Evolutionary conservation across 2,329 filamentous ascomycete genomes (phyloP).

Genomic region (Tolypocladium endophyticum): DNA sequence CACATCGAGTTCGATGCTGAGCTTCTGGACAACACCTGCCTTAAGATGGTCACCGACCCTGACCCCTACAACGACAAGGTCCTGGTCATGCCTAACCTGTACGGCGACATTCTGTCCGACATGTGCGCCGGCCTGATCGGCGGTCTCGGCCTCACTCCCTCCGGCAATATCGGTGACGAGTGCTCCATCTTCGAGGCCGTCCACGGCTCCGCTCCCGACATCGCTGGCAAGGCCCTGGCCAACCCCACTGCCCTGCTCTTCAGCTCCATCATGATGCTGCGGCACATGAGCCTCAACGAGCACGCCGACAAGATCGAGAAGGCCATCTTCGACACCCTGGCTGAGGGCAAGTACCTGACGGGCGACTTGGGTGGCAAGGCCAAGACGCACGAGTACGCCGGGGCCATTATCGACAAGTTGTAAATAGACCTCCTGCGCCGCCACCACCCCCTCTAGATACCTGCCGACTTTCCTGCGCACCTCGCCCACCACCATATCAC

Average conservation of each 20-base stretch:
- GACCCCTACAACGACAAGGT: slow-evolving; percentile 98
- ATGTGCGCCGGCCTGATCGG: slow-evolving; percentile 99
- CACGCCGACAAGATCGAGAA: slow-evolving; percentile 84
- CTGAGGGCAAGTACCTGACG: slow-evolving; percentile 92
- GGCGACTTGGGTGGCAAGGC: slow-evolving; percentile 93
- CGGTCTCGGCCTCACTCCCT: slow-evolving; percentile 92
- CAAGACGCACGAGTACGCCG: slow-evolving; percentile 90
- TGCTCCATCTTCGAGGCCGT: slow-evolving; percentile 99
- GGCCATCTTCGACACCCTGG: slow-evolving; percentile 89
- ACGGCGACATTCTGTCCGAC: slow-evolving; percentile 98
- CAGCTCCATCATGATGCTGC: slow-evolving; percentile 98
- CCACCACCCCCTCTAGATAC: background rate
- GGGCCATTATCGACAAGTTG: slow-evolving; percentile 71
- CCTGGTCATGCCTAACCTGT: slow-evolving; percentile 94
- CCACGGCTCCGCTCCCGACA: slow-evolving; percentile 93
- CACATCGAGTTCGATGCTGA: slow-evolving; percentile 94
- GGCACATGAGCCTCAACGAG: slow-evolving; percentile 86
- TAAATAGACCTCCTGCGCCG: slow-evolving; percentile 23
- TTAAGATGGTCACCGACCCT: slow-evolving; percentile 97
- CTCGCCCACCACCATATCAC: background rate
- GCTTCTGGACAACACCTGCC: slow-evolving; percentile 96
- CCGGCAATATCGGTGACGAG: slow-evolving; percentile 97
- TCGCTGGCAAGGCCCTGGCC: slow-evolving; percentile 88
- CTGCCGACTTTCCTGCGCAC: background rate
- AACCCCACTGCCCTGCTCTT: slow-evolving; percentile 96